Evolutionary conservation across 257 asterid species (phyloP).

Genomic region (Thymus mandschuricus): DNA sequence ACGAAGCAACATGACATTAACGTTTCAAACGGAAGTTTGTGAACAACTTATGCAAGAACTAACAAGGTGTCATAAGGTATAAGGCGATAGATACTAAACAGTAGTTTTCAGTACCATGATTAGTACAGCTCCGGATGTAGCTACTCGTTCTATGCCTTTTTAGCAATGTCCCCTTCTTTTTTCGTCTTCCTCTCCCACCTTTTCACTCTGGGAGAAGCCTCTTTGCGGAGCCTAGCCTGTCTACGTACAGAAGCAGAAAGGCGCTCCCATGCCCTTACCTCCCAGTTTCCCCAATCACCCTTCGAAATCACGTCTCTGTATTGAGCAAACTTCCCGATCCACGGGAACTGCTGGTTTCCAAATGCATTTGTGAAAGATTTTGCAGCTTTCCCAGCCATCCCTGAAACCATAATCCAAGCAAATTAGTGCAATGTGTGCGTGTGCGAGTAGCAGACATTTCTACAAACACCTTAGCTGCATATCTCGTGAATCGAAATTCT

Average conservation of each 20-base stretch:
- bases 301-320: constrained; percentile 80
- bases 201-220: constrained; percentile 76
- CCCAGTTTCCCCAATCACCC: constrained; percentile 99
- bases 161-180: constrained; percentile 85
- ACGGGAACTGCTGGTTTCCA: constrained; percentile 71
- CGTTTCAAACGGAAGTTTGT: not conserved
- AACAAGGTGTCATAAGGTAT: constrained; percentile 4
- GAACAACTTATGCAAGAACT: not conserved
- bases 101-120: constrained; percentile 11
- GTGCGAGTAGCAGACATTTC: not conserved
- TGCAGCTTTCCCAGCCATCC: constrained; percentile 76
- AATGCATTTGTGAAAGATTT: constrained; percentile 71
- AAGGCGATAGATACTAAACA: not conserved
- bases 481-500: not conserved
- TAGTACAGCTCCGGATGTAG: not conserved
- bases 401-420: constrained; percentile 20
- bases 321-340: constrained; percentile 72
- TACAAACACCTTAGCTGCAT: constrained; percentile 34
- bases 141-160: constrained; percentile 69
- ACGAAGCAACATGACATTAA: not conserved
- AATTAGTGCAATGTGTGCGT: not conserved
- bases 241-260: constrained; percentile 76
- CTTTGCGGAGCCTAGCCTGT: constrained; percentile 82
- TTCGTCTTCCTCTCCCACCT: constrained; percentile 92
- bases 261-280: constrained; percentile 93